Evolutionary conservation across 257 asterid species (phyloP).

Genomic region (Mitragyna speciosa): DNA sequence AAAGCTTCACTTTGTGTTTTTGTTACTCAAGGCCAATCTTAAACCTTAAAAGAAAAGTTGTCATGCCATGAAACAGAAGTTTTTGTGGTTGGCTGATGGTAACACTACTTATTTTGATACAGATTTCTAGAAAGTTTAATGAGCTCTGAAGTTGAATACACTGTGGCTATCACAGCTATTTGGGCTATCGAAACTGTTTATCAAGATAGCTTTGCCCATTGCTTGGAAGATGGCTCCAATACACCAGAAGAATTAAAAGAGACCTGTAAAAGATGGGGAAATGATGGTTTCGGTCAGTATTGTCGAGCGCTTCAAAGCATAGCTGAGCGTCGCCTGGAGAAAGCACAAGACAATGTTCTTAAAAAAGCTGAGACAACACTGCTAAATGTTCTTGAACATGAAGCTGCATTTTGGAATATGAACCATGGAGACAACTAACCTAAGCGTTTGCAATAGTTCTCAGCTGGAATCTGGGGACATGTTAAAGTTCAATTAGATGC

Average conservation of each 20-base stretch:
- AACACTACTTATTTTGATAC: background rate
- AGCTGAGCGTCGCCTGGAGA: constrained; percentile 49
- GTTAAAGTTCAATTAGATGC: background rate
- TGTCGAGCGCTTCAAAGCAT: constrained; percentile 52
- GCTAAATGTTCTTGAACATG: constrained; percentile 55
- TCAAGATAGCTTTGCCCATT: constrained; percentile 84
- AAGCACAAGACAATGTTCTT: constrained; percentile 44
- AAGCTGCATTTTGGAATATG: constrained; percentile 85
- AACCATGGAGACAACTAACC: constrained; percentile 35
- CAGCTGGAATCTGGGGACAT: background rate
- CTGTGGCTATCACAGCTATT: constrained; percentile 60
- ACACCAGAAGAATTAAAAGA: constrained; percentile 65
- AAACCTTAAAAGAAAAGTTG: too few relatives aligned
- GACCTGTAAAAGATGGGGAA: constrained; percentile 80
- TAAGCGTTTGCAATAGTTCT: background rate
- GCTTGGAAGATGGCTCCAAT: constrained; percentile 57
- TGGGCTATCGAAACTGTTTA: constrained; percentile 85
- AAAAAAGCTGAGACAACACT: constrained; percentile 59
- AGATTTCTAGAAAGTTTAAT: constrained; percentile 64
- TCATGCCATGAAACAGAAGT: background rate
- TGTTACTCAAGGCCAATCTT: background rate
- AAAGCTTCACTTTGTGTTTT: too few relatives aligned
- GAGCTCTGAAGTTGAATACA: constrained; percentile 62
- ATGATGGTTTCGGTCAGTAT: constrained; percentile 49
- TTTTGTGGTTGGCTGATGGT: background rate